Evolutionary conservation across 305 asterid genomes (phyloP).

Genomic region (Fraxinus sp.): DNA sequence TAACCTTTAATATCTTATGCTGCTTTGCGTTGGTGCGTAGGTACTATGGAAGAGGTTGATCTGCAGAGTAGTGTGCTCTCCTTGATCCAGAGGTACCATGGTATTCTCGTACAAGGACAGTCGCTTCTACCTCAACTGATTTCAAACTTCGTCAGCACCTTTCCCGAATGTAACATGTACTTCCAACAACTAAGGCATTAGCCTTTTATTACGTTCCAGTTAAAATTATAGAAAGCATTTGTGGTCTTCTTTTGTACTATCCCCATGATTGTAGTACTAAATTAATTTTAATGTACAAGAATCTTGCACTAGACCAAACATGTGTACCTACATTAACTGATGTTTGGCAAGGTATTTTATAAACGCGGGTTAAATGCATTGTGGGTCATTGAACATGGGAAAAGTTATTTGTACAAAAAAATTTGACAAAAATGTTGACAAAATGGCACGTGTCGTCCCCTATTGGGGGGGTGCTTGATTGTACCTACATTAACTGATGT

Average conservation of each 20-base stretch:
- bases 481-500: too few relatives aligned
- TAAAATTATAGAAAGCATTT: background rate
- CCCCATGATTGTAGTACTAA: background rate
- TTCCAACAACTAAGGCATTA: constrained; percentile 25
- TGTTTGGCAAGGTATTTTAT: background rate
- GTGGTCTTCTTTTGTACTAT: background rate
- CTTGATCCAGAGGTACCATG: constrained; percentile 26
- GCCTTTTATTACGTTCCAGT: background rate
- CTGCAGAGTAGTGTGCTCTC: constrained; percentile 26
- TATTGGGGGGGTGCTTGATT: too few relatives aligned
- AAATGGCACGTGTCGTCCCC: too few relatives aligned
- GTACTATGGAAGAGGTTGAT: constrained; percentile 36
- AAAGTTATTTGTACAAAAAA: too few relatives aligned
- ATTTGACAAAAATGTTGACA: too few relatives aligned
- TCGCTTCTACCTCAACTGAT: constrained; percentile 27
- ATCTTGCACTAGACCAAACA: background rate
- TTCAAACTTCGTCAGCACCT: constrained; percentile 29
- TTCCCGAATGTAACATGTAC: constrained; percentile 36
- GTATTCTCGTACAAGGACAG: constrained; percentile 26
- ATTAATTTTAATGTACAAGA: background rate
- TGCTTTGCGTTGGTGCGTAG: constrained; percentile 1
- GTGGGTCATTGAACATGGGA: background rate
- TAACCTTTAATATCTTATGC: background rate
- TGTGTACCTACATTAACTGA: background rate
- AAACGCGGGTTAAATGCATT: background rate